Evolutionary conservation across 106 monocot species (phyloP).

Genomic region (Dendrobium officinale): DNA sequence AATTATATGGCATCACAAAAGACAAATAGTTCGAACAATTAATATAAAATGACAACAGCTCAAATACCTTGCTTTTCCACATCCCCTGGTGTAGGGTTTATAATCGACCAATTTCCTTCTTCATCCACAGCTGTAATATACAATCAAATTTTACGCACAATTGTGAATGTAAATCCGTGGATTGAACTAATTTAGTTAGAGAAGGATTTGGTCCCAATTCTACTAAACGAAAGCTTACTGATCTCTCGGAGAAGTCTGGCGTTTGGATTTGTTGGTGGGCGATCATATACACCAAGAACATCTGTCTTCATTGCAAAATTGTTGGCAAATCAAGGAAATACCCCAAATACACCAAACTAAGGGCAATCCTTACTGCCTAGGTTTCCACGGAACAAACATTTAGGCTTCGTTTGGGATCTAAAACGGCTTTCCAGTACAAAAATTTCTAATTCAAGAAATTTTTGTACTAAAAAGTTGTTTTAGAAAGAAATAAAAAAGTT

Average conservation of each 20-base stretch:
- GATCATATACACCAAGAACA: slow-evolving; percentile 87
- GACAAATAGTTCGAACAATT: not conserved
- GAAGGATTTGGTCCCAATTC: not conserved
- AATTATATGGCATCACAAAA: not conserved
- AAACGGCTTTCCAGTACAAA: too few species aligned
- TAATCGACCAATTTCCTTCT: slow-evolving; percentile 72
- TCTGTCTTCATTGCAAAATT: slow-evolving; percentile 57
- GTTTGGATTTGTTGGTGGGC: slow-evolving; percentile 70
- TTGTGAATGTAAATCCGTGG: not conserved
- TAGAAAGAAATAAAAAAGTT: too few species aligned
- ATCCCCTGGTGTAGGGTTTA: slow-evolving; percentile 39
- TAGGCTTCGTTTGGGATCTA: not conserved
- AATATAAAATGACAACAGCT: not conserved
- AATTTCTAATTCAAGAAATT: too few species aligned
- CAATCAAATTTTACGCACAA: not conserved
- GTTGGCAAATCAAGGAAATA: slow-evolving; percentile 4
- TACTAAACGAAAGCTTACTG: slow-evolving; percentile 26
- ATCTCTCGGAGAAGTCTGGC: slow-evolving; percentile 79
- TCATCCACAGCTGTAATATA: slow-evolving; percentile 54
- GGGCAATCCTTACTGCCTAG: not conserved
- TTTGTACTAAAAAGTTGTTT: too few species aligned
- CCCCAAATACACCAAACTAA: not conserved
- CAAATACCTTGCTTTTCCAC: slow-evolving; percentile 42
- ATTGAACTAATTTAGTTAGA: not conserved
- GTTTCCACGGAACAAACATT: not conserved